Conservation (phyloP, 441 rosid genomes). For the Lagerstroemia fauriei region DNA sequence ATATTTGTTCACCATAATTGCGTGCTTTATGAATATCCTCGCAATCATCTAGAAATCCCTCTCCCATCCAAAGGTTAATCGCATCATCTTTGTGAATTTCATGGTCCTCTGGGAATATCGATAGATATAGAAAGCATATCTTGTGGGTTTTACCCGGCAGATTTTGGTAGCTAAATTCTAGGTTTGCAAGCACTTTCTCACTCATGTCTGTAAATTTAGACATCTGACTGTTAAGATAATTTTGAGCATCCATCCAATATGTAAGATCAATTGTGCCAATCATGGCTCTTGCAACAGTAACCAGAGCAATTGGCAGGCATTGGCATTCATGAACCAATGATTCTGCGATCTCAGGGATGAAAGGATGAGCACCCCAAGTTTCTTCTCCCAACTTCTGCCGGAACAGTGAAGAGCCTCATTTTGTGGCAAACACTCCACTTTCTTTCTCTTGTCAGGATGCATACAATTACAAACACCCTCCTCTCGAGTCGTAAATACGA, state of each 20-base stretch:
- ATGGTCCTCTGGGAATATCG: constrained; percentile 24
- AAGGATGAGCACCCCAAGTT: constrained; percentile 19
- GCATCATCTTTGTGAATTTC: neutral
- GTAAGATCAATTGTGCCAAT: constrained; percentile 32
- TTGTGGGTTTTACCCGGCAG: constrained; percentile 11
- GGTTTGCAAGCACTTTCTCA: constrained; percentile 23
- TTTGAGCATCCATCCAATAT: constrained; percentile 44
- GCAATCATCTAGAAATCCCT: neutral
- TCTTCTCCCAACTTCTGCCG: constrained; percentile 15
- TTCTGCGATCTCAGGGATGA: constrained; percentile 13
- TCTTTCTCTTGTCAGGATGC: constrained; percentile 14
- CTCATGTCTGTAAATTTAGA: constrained; percentile 26
- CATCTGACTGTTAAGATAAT: constrained; percentile 30
- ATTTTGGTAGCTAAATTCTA: constrained; percentile 39
- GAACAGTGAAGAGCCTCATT: constrained; percentile 27
- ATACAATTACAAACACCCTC: constrained; percentile 19
- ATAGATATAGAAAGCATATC: constrained; percentile 41
- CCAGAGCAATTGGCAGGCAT: constrained; percentile 36
- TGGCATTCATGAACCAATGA: constrained; percentile 22
- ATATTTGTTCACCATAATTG: constrained; percentile 31
- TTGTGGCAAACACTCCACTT: constrained; percentile 14
- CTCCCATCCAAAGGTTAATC: neutral
- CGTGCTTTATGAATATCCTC: neutral
- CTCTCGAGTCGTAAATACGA: constrained; percentile 34
- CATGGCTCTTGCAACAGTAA: constrained; percentile 36